A percentile compares a stretch with the other conserved stretches of the same genome.
phyloP scores from a whole-genome alignment of 2,329 filamentous ascomycete species.

The Epichloe uncinata region DNA sequence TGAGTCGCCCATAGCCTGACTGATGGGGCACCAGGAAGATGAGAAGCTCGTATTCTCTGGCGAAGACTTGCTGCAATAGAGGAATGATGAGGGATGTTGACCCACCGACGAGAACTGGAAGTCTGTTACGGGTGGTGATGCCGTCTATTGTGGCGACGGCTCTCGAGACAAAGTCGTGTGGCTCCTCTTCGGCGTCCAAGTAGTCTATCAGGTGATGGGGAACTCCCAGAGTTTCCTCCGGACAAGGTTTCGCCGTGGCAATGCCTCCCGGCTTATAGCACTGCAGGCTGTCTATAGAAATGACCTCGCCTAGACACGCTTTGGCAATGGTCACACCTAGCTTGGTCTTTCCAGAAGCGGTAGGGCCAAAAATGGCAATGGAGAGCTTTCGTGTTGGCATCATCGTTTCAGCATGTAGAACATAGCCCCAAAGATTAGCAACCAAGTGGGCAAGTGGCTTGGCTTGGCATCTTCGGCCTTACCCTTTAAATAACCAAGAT shows the following conservation, averaged over 20 bases:
- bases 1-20: neutral
- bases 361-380: constrained; percentile 1
- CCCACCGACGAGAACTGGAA: neutral
- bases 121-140: neutral
- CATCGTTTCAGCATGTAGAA: neutral
- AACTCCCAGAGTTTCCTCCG: neutral
- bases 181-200: constrained; percentile 1
- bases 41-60: neutral
- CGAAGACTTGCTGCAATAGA: neutral
- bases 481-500: neutral
- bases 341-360: constrained; percentile 2
- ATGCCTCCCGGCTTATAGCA: constrained; percentile 1
- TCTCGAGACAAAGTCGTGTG: neutral
- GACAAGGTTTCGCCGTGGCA: neutral
- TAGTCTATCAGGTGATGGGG: constrained; percentile 1
- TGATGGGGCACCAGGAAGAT: neutral
- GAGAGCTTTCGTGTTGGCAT: neutral
- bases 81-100: constrained; percentile 2
- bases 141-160: neutral
- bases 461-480: too few species aligned
- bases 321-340: constrained; percentile 2
- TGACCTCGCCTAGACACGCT: neutral
- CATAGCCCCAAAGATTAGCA: neutral
- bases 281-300: constrained; percentile 2
- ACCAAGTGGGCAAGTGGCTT: neutral